Conservation (phyloP, 768 basidiomycete genomes). For the Podaxis pistillaris region DNA sequence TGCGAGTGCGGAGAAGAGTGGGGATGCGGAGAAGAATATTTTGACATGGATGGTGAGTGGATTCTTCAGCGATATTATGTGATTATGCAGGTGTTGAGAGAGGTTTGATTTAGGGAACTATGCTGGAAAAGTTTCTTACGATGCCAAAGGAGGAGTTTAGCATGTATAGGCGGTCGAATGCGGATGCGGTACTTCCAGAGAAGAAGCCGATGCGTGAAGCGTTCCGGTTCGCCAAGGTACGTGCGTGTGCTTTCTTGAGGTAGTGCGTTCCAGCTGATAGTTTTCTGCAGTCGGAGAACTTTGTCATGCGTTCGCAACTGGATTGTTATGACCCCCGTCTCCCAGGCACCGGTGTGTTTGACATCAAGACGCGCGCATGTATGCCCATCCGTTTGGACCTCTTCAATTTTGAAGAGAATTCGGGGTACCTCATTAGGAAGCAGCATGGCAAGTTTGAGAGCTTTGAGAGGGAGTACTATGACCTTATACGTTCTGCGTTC, state of each 20-base stretch:
- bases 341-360: slow-evolving; percentile 91
- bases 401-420: slow-evolving; percentile 80
- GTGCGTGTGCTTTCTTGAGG: slow-evolving; percentile 13
- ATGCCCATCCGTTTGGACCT: slow-evolving; percentile 82
- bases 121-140: slow-evolving; percentile 89
- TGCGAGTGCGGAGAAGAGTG: slow-evolving; percentile 41
- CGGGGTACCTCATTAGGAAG: slow-evolving; percentile 70
- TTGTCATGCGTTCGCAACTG: slow-evolving; percentile 94
- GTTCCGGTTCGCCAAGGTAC: slow-evolving; percentile 83
- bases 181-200: slow-evolving; percentile 26
- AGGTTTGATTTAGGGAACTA: slow-evolving; percentile 62
- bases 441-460: slow-evolving; percentile 67
- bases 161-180: slow-evolving; percentile 42
- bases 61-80: neutral
- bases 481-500: slow-evolving; percentile 91
- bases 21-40: slow-evolving; percentile 59
- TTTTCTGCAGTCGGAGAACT: slow-evolving; percentile 44
- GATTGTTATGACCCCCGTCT: slow-evolving; percentile 81
- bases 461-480: slow-evolving; percentile 94
- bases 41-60: slow-evolving; percentile 67
- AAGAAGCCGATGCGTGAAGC: slow-evolving; percentile 56
- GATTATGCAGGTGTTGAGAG: neutral
- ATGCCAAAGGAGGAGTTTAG: slow-evolving; percentile 61
- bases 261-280: neutral
- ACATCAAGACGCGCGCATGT: slow-evolving; percentile 93